Conservation (phyloP, 176 grass and related monocot genomes). For the Saccharum spontaneum region DNA sequence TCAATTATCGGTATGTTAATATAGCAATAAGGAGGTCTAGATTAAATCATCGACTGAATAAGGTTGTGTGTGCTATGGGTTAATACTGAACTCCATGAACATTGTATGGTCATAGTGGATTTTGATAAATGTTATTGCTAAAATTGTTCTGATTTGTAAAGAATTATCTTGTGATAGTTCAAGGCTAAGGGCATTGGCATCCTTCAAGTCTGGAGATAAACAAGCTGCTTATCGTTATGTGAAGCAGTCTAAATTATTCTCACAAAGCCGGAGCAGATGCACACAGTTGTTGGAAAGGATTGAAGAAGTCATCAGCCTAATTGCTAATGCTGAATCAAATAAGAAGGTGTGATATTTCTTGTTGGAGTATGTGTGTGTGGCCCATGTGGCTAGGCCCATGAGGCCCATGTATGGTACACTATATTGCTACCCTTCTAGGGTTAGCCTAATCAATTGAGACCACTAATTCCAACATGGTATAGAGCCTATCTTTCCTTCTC, state of each 20-base stretch:
- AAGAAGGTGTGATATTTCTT: conserved; percentile 62
- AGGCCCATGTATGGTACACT: too few relatives aligned
- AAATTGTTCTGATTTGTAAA: conserved; percentile 6
- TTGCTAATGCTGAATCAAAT: conserved; percentile 73
- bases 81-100: not conserved
- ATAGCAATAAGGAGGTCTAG: not conserved
- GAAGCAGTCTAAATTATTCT: conserved; percentile 66
- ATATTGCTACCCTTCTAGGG: too few relatives aligned
- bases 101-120: not conserved
- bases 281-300: conserved; percentile 59
- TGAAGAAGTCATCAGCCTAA: conserved; percentile 65
- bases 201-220: conserved; percentile 72
- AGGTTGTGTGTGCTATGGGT: not conserved
- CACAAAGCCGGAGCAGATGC: conserved; percentile 63
- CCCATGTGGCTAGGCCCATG: too few relatives aligned
- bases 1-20: not conserved
- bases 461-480: too few relatives aligned
- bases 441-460: too few relatives aligned
- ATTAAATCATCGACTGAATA: not conserved
- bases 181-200: conserved; percentile 62
- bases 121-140: not conserved
- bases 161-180: conserved; percentile 49
- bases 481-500: too few relatives aligned
- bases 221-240: conserved; percentile 56
- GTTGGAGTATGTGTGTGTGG: too few relatives aligned